Evolutionary conservation across 495 filamentous ascomycete genomes (phyloP).

Genomic region (Penicillium nucicola): DNA sequence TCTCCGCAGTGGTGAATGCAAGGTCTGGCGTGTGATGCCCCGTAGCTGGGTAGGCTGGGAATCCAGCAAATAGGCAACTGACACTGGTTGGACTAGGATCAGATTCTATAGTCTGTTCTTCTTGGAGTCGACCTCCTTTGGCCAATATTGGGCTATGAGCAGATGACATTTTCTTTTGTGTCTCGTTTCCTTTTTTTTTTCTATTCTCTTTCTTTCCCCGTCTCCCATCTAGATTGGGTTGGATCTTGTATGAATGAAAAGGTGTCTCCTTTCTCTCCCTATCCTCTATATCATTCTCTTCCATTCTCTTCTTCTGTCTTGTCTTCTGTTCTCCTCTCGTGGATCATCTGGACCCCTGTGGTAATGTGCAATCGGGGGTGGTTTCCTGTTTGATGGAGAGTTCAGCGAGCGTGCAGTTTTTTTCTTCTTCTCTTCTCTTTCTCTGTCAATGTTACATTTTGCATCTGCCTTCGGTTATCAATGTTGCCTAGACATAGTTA

Average conservation of each 20-base stretch:
- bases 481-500: too few species aligned
- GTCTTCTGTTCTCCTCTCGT: not conserved
- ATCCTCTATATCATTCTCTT: conserved; percentile 10
- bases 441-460: conserved; percentile 12
- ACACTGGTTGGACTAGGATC: conserved; percentile 15
- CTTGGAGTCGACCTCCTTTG: not conserved
- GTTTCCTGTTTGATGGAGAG: conserved; percentile 19
- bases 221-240: conserved; percentile 12
- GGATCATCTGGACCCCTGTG: conserved; percentile 13
- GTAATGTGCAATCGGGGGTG: conserved; percentile 22
- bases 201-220: too few species aligned
- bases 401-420: conserved; percentile 28
- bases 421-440: conserved; percentile 14
- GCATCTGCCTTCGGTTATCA: conserved; percentile 4
- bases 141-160: conserved; percentile 4
- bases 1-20: conserved; percentile 88
- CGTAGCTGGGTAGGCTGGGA: conserved; percentile 91
- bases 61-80: conserved; percentile 23
- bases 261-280: conserved; percentile 9
- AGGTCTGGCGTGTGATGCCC: conserved; percentile 95
- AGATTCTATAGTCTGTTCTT: not conserved
- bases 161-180: conserved; percentile 10
- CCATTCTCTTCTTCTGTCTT: conserved; percentile 8
- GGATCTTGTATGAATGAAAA: conserved; percentile 20
- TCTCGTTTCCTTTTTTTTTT: conserved; percentile 1